These are phyloP conservation scores for Fragilariopsis cylindrus DNA, from an alignment of 108 stramenopile genomes.

Conservation along the genomic window DNA sequence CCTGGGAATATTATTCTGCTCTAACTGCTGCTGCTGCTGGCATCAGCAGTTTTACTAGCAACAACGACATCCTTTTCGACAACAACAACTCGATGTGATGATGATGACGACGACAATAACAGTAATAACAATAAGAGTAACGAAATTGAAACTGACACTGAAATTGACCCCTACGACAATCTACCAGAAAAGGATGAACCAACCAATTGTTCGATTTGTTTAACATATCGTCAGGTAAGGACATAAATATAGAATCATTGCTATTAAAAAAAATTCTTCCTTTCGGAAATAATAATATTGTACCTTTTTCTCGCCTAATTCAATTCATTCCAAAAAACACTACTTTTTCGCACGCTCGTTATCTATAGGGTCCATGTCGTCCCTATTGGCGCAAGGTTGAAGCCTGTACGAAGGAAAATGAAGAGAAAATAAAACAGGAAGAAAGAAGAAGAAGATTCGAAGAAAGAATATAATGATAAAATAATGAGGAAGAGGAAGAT, in stretches of 20 bases:
- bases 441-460: conserved; percentile 36
- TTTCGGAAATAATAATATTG: background rate
- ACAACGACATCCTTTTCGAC: no score
- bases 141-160: background rate
- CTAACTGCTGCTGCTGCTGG: no score
- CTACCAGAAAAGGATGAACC: conserved; percentile 77
- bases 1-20: no score
- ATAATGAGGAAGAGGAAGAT: conserved; percentile 30
- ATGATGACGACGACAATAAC: no score
- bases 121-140: no score
- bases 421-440: conserved; percentile 52
- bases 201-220: conserved; percentile 80
- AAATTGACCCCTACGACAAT: conserved; percentile 61
- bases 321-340: background rate
- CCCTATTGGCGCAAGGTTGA: conserved; percentile 83
- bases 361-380: conserved; percentile 69
- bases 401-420: conserved; percentile 74
- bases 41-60: no score
- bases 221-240: conserved; percentile 66
- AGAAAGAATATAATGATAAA: conserved; percentile 45
- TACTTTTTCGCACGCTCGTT: background rate
- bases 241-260: background rate
- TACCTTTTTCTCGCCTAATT: background rate
- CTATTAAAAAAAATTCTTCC: background rate
- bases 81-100: no score